Percentiles rank a stretch among this genome's conserved stretches.
These are phyloP conservation scores for Auriscalpium microsporum DNA, from an alignment of 768 basidiomycete species.

Conservation along the genomic window DNA sequence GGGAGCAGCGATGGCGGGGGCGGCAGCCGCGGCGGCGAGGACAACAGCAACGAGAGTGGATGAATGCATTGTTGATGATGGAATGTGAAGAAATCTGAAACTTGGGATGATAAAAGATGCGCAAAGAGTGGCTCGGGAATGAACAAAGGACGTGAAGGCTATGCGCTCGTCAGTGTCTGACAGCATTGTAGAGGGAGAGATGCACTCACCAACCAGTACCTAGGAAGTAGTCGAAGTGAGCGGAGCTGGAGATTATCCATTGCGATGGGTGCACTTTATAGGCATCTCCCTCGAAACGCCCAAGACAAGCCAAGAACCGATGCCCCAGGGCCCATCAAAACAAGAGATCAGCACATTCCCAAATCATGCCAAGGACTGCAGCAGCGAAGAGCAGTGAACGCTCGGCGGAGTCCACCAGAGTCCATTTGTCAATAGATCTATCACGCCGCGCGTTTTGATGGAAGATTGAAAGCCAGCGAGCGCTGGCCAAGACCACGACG, in stretches of 20 bases:
- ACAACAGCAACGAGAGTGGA: neutral
- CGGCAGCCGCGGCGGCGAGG: neutral
- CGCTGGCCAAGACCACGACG: too few relatives aligned
- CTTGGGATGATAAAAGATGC: neutral
- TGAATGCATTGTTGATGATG: neutral
- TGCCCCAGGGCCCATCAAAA: too few relatives aligned
- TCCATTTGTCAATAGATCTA: too few relatives aligned
- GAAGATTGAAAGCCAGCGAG: too few relatives aligned
- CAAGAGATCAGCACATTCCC: too few relatives aligned
- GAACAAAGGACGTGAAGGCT: neutral
- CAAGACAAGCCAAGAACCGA: too few relatives aligned
- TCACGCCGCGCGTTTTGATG: too few relatives aligned
- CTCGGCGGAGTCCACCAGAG: too few relatives aligned
- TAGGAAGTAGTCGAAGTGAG: neutral
- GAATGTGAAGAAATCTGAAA: neutral
- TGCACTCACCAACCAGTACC: neutral
- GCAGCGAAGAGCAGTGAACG: neutral
- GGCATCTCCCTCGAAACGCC: neutral
- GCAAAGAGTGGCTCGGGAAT: neutral
- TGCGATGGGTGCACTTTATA: neutral
- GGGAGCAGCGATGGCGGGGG: neutral
- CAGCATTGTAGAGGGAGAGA: neutral
- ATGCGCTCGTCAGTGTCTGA: neutral
- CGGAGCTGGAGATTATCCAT: neutral
- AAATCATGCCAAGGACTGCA: neutral